Percentiles rank a stretch among this genome's conserved stretches.
Conservation (phyloP, 192 early-diverging fungal genomes). For the Coemansia sp. region DNA sequence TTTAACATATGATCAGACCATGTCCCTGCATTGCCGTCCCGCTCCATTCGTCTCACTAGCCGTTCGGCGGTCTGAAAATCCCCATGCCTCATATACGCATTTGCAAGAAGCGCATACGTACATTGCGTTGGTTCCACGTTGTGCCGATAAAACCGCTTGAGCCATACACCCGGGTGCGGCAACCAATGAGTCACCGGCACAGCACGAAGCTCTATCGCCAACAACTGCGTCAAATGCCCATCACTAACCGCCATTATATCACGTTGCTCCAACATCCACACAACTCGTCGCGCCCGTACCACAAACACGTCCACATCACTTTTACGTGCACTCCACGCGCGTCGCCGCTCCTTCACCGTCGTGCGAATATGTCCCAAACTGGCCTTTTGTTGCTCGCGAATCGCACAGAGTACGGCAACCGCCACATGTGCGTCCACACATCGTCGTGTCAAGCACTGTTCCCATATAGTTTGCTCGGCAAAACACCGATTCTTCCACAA, state of each 20-base stretch:
- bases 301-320: not conserved
- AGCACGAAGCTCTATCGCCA: conserved; percentile 20
- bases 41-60: conserved; percentile 8
- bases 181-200: not conserved
- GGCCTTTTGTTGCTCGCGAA: not conserved
- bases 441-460: not conserved
- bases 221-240: conserved; percentile 18
- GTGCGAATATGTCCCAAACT: not conserved
- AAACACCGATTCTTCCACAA: not conserved
- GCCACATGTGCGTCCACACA: not conserved
- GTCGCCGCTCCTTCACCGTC: not conserved
- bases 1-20: not conserved
- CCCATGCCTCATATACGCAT: conserved; percentile 18
- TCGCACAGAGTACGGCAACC: not conserved
- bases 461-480: not conserved
- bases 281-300: conserved; percentile 9
- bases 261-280: conserved; percentile 10
- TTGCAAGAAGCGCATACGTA: conserved; percentile 17
- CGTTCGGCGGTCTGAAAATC: conserved; percentile 13
- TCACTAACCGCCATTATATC: conserved; percentile 6
- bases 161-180: conserved; percentile 19
- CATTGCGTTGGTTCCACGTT: conserved; percentile 12
- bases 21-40: not conserved
- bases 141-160: conserved; percentile 6
- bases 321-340: not conserved